These are phyloP conservation scores for Salix purpurea DNA, from an alignment of 345 rosid genomes.

Conservation along the genomic window DNA sequence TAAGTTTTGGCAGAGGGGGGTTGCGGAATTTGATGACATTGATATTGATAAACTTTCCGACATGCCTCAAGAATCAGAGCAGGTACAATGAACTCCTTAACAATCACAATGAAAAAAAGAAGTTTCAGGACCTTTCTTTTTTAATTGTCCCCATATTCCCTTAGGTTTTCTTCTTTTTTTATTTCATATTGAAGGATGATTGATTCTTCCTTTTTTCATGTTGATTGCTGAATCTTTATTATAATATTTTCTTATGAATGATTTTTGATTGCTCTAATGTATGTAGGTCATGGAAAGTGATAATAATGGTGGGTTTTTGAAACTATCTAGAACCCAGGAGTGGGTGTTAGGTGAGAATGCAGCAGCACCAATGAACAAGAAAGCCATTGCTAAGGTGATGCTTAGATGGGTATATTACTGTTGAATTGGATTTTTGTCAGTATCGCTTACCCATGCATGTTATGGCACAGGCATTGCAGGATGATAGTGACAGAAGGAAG, in stretches of 20 bases:
- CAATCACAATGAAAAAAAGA: too few species aligned
- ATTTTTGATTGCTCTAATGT: background rate
- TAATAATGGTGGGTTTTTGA: constrained; percentile 62
- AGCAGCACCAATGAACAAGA: constrained; percentile 80
- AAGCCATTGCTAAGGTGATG: constrained; percentile 58
- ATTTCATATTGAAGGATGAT: background rate
- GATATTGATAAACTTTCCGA: constrained; percentile 22
- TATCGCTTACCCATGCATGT: constrained; percentile 18
- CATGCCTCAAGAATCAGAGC: constrained; percentile 19
- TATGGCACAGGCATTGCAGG: constrained; percentile 50
- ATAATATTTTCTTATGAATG: background rate
- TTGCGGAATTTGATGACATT: constrained; percentile 38
- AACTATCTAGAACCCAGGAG: constrained; percentile 59
- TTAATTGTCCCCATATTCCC: background rate
- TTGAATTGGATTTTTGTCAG: background rate
- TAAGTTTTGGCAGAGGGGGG: constrained; percentile 52
- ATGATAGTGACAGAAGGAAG: constrained; percentile 80
- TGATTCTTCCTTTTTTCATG: too few species aligned
- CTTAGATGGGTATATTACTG: background rate
- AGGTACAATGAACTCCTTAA: constrained; percentile 22
- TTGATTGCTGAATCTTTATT: background rate
- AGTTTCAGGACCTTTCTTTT: background rate
- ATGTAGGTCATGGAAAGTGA: constrained; percentile 39
- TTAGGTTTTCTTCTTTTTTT: background rate
- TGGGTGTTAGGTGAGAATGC: constrained; percentile 65